These are phyloP conservation scores for Alternaria triticimaculans DNA, from an alignment of 2,329 filamentous ascomycete species.

Conservation along the genomic window DNA sequence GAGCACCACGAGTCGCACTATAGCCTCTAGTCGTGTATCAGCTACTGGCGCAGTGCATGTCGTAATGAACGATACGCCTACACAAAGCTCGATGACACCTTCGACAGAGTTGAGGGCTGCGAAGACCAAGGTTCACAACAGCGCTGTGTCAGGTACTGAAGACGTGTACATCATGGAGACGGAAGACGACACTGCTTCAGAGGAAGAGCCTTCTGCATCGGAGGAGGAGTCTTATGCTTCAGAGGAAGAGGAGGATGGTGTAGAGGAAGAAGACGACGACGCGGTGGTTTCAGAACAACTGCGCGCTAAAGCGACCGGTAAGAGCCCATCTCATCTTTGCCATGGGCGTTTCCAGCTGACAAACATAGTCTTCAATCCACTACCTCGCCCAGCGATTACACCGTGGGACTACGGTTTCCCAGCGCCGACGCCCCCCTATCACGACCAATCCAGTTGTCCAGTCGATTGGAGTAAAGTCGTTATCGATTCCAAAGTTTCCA, in stretches of 20 bases:
- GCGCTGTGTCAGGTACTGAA: not conserved
- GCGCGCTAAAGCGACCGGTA: not conserved
- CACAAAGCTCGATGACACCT: not conserved
- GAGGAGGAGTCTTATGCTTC: not conserved
- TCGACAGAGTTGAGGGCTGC: not conserved
- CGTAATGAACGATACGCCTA: not conserved
- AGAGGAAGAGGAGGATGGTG: not conserved
- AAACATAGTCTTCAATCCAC: not conserved
- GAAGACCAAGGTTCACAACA: not conserved
- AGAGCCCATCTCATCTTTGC: rapidly evolving
- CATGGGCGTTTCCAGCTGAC: not conserved
- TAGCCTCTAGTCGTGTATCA: not conserved
- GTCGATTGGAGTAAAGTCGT: not conserved
- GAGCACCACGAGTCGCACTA: not conserved
- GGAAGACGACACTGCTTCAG: not conserved
- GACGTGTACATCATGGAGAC: not conserved
- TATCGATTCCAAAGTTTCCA: not conserved
- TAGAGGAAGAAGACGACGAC: not conserved
- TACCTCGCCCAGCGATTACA: not conserved
- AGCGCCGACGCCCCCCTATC: not conserved
- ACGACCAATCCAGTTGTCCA: not conserved
- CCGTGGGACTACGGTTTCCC: not conserved
- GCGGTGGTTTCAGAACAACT: not conserved
- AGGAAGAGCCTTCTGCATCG: not conserved
- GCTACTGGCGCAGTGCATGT: not conserved